Evolutionary conservation across 345 rosid genomes (phyloP), one percentile per base, ranked within the genome.

Genomic region (Murraya paniculata): DNA sequence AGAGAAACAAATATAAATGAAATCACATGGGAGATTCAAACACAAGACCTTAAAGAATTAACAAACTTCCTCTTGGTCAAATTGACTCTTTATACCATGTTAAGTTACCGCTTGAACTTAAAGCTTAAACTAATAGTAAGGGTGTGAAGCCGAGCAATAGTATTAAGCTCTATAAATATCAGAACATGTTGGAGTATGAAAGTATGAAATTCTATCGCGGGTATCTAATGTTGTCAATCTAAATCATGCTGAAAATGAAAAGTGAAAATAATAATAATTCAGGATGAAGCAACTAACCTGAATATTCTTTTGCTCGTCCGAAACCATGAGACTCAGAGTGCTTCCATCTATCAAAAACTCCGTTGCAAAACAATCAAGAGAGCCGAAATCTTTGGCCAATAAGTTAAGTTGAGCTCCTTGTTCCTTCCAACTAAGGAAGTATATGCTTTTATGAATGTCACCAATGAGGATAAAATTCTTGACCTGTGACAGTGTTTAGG

Each of bases 271-370:
- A 48, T 75, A 2, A 33, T 70, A 78, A 56, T 45, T 48, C 36
- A 67, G 19, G 35, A 55, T 68, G 69, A 64, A 58, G 73, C 62
- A 53, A 33, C 86, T 81, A 75, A 93, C 98, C 98, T 95, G 98
- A 41, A 95, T 78, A 80, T 96, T 96, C 87, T 94, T 96, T 82
- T 96, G 98, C 76, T 91, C 92, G 82, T 96, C 98, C 0, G 99
- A 88, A 85, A 96, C 98, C 80, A 91, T 88, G 59, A 96, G 97
- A 84, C 97, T 94, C 77, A 94, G 87, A 1, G 97, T 91, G 85
- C 91, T 96, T 84, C 99, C 98, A 85, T 96, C 99, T 82, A 96
- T 96, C 85, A 96, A 85, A 89, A 96, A 96, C 85, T 94, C 99
- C 2, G 99, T 91, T 64, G 99, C 96, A 60, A 88, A 83, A 87